phyloP scores from a whole-genome alignment of 768 basidiomycete genomes.

The Lactarius hatsudake region DNA sequence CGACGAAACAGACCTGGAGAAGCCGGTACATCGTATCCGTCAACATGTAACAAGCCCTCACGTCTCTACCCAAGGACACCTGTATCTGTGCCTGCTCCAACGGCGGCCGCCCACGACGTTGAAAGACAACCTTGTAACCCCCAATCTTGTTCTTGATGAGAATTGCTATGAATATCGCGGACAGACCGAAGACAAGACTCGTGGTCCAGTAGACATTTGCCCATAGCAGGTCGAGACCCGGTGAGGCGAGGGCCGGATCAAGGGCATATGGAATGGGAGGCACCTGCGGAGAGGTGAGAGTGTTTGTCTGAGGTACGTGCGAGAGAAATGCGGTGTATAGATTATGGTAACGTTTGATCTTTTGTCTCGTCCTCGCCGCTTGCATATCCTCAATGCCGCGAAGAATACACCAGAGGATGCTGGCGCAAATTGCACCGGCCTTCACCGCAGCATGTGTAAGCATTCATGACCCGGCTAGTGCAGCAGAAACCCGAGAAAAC shows the following conservation, averaged over 20 bases:
- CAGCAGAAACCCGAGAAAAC: not conserved
- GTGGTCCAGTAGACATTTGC: constrained; percentile 5
- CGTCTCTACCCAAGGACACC: not conserved
- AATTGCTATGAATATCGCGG: not conserved
- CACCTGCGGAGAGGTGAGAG: not conserved
- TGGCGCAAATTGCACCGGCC: not conserved
- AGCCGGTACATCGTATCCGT: not conserved
- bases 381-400: not conserved
- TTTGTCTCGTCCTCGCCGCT: not conserved
- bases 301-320: not conserved
- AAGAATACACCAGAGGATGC: not conserved
- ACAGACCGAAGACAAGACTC: constrained; percentile 2
- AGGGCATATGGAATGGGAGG: not conserved
- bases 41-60: no score
- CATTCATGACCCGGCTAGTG: not conserved
- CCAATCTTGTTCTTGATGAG: not conserved
- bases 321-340: not conserved
- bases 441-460: not conserved
- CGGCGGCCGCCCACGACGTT: not conserved
- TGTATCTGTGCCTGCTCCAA: not conserved
- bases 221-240: not conserved
- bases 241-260: not conserved
- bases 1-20: constrained; percentile 2
- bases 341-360: not conserved
- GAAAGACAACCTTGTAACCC: not conserved